Conservation (phyloP, 352 stramenopile genomes). For the Peronospora farinosa region DNA sequence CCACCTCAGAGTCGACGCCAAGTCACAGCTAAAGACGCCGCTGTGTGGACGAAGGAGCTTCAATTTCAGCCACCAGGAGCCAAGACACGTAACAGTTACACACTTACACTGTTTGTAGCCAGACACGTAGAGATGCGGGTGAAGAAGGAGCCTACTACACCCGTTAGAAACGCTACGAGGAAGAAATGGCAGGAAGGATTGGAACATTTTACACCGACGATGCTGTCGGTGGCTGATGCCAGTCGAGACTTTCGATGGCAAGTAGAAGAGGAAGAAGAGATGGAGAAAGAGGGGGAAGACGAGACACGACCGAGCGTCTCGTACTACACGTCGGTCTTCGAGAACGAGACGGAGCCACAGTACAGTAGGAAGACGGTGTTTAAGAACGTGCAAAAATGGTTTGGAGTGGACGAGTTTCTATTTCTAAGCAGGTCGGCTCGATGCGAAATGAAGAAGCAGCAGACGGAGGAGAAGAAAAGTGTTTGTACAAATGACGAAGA, state of each 20-base stretch:
- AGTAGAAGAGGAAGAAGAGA: background rate
- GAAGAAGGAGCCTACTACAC: background rate
- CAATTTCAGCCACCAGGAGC: constrained; percentile 21
- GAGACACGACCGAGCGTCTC: background rate
- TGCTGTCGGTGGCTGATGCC: constrained; percentile 58
- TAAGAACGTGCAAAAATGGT: constrained; percentile 51
- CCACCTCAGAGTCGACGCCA: background rate
- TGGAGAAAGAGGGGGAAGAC: constrained; percentile 1
- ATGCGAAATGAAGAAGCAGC: constrained; percentile 16
- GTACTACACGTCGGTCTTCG: constrained; percentile 16
- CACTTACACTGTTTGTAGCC: constrained; percentile 42
- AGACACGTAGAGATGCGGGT: background rate
- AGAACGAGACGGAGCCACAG: constrained; percentile 18
- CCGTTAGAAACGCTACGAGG: background rate
- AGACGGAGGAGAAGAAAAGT: constrained; percentile 1
- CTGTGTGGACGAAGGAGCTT: constrained; percentile 34
- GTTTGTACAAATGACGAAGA: background rate
- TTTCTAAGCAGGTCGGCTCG: constrained; percentile 37
- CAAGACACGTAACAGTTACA: constrained; percentile 31
- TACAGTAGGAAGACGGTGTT: constrained; percentile 30
- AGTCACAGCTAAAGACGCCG: constrained; percentile 6
- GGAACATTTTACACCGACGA: constrained; percentile 77
- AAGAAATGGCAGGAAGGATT: constrained; percentile 57
- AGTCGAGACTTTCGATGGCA: constrained; percentile 40
- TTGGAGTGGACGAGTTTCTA: constrained; percentile 67